A percentile compares a stretch with the other conserved stretches of the same genome.
Conservation (phyloP, 495 filamentous ascomycete species). For the Recurvomyces mirabilis region DNA sequence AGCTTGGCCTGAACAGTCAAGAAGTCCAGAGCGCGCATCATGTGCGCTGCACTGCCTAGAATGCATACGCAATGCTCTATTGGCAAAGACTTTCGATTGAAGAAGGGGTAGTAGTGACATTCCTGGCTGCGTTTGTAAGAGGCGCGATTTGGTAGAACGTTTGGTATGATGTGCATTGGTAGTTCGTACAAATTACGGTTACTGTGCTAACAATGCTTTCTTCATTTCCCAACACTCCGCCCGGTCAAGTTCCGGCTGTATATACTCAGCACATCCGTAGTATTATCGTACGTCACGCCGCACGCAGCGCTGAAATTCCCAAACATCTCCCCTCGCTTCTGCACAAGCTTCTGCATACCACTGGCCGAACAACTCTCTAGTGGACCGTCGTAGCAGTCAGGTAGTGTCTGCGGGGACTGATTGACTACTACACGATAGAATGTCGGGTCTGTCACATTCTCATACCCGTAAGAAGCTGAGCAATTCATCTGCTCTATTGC, state of each 20-base stretch:
- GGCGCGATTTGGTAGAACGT: too few relatives aligned
- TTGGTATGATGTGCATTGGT: too few relatives aligned
- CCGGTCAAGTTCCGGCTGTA: slow-evolving; percentile 7
- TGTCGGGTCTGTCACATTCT: background rate
- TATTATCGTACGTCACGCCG: slow-evolving; percentile 24
- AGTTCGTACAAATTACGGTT: too few relatives aligned
- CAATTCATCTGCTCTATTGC: slow-evolving; percentile 36
- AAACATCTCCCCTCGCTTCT: slow-evolving; percentile 16
- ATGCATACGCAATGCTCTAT: too few relatives aligned
- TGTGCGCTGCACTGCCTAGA: too few relatives aligned
- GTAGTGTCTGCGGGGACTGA: slow-evolving; percentile 23
- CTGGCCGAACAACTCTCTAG: slow-evolving; percentile 23
- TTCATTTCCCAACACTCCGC: too few relatives aligned
- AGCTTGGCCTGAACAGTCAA: too few relatives aligned
- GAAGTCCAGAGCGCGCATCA: too few relatives aligned
- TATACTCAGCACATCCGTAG: slow-evolving; percentile 24
- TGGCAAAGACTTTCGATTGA: too few relatives aligned
- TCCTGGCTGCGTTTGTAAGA: too few relatives aligned
- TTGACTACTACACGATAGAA: slow-evolving; percentile 25
- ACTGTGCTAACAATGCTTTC: too few relatives aligned
- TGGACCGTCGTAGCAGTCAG: slow-evolving; percentile 23
- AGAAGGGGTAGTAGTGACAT: too few relatives aligned
- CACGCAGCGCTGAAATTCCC: slow-evolving; percentile 23
- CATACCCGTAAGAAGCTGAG: slow-evolving; percentile 20
- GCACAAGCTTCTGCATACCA: slow-evolving; percentile 10